Evolutionary conservation across 106 monocot species (phyloP), one percentile per base, ranked within the genome.

Genomic region (Dioscorea alata): DNA sequence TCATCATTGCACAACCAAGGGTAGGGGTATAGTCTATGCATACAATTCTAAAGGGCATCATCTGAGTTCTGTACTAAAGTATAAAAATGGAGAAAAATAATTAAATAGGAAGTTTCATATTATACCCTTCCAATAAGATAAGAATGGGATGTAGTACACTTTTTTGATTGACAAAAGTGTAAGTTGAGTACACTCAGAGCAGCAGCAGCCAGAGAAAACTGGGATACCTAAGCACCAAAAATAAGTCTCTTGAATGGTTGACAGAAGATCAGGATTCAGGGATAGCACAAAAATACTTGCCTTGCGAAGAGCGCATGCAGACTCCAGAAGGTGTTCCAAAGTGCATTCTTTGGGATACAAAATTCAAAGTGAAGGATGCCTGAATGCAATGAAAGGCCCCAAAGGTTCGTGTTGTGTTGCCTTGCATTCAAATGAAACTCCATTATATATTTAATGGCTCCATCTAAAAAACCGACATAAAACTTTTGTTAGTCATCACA

Each of bases 311-410:
- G 65, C 76, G 42, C 90, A 87, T 60, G 92, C 84, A 75, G 97
- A 89, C 66, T 88, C 78, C 76, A 99, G 71, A 48, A 99, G 83
- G 90, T 93, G 83, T 59, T 82, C 77, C 23, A 71, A 57, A 23
- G 76, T 79, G 42, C 73, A 85, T 73, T 99, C 97, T 33, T 78
- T 90, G 76, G 79, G 89, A 71, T 81, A 76, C 60, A 99, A 73
- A 75, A 88, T 85, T 75, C 83, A 80, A 77, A 99, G 92, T 65
- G 93, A 71, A 33, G 81, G 79, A 81, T 76, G 84, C 64, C 92
- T 87, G 69, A 93, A 99, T 48, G 92, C 81, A 74, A 99, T 80
- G 42, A 87, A 87, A 65, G 92, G 97, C 67, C 92, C 97, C 68
- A 93, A 73, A 99, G 64, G 58, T 87, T 85, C 64, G 90, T 74